Base-by-base conservation (phyloP, 345 rosid genomes). In the Populus simonii region DNA sequence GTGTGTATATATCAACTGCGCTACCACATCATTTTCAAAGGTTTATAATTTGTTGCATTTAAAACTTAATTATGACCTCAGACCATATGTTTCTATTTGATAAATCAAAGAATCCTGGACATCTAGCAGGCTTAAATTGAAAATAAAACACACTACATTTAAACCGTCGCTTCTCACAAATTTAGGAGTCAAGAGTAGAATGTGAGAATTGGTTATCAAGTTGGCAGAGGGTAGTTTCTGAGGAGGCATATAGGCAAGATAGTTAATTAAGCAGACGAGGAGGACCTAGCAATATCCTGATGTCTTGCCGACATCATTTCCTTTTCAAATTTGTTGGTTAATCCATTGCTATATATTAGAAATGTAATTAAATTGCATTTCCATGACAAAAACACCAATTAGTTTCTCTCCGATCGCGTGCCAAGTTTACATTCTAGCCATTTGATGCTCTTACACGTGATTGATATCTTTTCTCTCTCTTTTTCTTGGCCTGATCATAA, bases 401-500 rank as follows among this genome's bases (percentile, higher is more conserved):
- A 53, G 59, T 43, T 43, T 43, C 47, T 43, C 47, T 43, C 4
- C 2, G 47, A 43, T 43, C 25, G 25, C 25, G 25, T 15, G 47
- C 3, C 47, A 43, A 43, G 12, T 41, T 43, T 41, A 39, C 39
- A 41, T 27, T 71, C 13, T 7, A 10, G 15, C 29, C 22, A 36
- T 25, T 71, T 33, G 13, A 51, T 11, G 36, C 10, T 69, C 41
- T 22, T 31, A 45, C 31, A 68, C 15, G 70, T 73, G 84, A 78
- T 39, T 4, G 31, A 20, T 78, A 81, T 67, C 27, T 8, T 69
- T 76, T 41, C 23, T 10, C 27, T 39, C 9, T 72, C 17, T 29
- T 5, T 76, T 33, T 36, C 25, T n/a, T 29, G 72, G 75, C 23
- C 76, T 62, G 35, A 71, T 80, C 69, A 55, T 25, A 53, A 61